These are phyloP conservation scores for Cicer bijugum DNA, from an alignment of 306 rosid species.

Conservation along the genomic window DNA sequence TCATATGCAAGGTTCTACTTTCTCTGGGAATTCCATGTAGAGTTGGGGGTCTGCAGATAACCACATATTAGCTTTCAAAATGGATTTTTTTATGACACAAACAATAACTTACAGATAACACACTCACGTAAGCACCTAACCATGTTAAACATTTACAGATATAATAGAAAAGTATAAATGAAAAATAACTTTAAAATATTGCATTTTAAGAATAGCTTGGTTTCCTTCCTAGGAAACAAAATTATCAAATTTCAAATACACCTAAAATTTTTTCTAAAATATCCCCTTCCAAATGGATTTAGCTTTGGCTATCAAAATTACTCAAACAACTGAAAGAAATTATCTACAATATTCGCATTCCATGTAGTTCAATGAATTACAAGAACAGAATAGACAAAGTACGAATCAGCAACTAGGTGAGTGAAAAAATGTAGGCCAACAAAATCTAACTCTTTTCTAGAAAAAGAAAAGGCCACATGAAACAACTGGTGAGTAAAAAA, in stretches of 20 bases:
- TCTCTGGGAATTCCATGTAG: conserved; percentile 90
- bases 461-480: not conserved
- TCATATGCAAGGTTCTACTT: conserved; percentile 66
- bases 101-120: not conserved
- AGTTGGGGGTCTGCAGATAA: conserved; percentile 76
- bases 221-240: conserved; percentile 8
- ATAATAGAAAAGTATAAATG: conserved; percentile 4
- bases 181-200: conserved; percentile 6
- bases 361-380: conserved; percentile 25
- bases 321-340: conserved; percentile 28
- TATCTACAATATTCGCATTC: conserved; percentile 8
- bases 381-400: conserved; percentile 21
- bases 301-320: not conserved
- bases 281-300: conserved; percentile 14
- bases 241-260: not conserved
- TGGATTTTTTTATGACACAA: not conserved
- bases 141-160: not conserved
- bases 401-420: not conserved
- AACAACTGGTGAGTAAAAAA: conserved; percentile 7
- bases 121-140: not conserved
- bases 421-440: conserved; percentile 4
- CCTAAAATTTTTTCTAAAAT: not conserved
- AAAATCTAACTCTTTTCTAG: not conserved
- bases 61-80: conserved; percentile 22
- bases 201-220: conserved; percentile 30